Evolutionary conservation across 2,329 filamentous ascomycete species (phyloP).

Genomic region (Colletotrichum karsti): DNA sequence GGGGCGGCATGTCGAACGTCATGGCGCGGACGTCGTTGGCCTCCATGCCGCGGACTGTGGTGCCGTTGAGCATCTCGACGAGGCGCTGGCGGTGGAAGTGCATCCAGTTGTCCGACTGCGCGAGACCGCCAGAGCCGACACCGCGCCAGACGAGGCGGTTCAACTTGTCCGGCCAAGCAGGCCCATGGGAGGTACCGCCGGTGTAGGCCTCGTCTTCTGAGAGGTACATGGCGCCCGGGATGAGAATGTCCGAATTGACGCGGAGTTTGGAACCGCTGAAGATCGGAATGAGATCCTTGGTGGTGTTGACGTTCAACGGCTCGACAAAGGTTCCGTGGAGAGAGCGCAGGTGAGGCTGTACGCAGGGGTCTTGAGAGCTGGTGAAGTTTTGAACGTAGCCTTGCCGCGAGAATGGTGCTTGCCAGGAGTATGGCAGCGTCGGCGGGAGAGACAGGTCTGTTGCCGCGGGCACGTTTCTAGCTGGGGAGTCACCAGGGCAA

Average conservation of each 20-base stretch:
- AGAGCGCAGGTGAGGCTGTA: conserved; percentile 59
- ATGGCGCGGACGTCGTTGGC: conserved; percentile 44
- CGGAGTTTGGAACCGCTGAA: conserved; percentile 71
- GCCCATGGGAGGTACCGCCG: conserved; percentile 63
- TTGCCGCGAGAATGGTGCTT: conserved; percentile 45
- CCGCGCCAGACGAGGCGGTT: conserved; percentile 70
- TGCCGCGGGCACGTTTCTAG: conserved; percentile 43
- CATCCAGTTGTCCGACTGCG: conserved; percentile 66
- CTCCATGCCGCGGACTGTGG: conserved; percentile 60
- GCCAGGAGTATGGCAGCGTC: conserved; percentile 43
- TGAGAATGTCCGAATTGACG: conserved; percentile 71
- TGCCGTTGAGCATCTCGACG: conserved; percentile 74
- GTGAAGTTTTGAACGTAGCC: conserved; percentile 68
- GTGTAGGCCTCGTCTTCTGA: conserved; percentile 65
- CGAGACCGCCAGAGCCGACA: conserved; percentile 67
- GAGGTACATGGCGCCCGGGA: conserved; percentile 73
- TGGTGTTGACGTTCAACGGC: conserved; percentile 58
- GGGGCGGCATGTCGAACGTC: conserved; percentile 59
- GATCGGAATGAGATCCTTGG: conserved; percentile 64
- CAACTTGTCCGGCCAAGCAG: conserved; percentile 65
- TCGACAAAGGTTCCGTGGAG: conserved; percentile 67
- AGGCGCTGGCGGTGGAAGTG: conserved; percentile 78
- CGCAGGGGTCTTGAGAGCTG: conserved; percentile 64
- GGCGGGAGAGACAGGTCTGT: conserved; percentile 40
- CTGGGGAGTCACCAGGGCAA: conserved; percentile 65